Evolutionary conservation across 768 basidiomycete species (phyloP), one percentile per base, ranked within the genome.

Genomic region (Calocybe cyanea): DNA sequence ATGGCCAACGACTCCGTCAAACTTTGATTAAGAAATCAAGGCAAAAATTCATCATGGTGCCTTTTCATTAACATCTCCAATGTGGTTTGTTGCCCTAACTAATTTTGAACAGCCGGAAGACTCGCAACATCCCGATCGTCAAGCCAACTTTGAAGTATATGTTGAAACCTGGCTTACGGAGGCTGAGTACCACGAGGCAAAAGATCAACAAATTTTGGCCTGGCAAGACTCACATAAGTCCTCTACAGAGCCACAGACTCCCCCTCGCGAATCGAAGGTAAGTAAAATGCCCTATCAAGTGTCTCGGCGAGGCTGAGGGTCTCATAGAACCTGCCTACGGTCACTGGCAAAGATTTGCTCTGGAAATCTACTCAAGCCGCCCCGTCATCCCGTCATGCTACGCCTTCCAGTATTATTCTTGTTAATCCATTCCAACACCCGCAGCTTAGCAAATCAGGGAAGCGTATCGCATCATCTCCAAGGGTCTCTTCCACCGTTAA

Each of bases 111-210:
- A 90, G 88, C 88, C 88, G 2, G 66, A 75, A 43, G 88, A 91
- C 58, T 89, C 87, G 7, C 74, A 78, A 48, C 87, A 91, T 60
- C 84, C 86, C 3, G 88, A 91, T 63, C 77, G 78, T 35, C 65
- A 78, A 43, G 79, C 75, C 17, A 78, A 81, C 48, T 65, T 88
- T 19, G 80, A 86, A 50, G 80, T 89, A 23, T 85, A 76, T 54
- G 76, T 90, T n/a, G 87, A 89, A 60, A 73, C 70, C 15, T 92
- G 88, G 88, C 70, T 88, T 43, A 80, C 80, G 9, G 87, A 89
- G 45, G 84, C 81, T 46, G 81, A 87, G 53, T 84, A 86, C 60
- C 68, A 72, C 40, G 71, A 72, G 38, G 82, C 84, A 1, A 87
- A 87, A 52, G 71, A 73, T 14, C 70, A 72, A 32, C 75, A 73